Evolutionary conservation across 2,329 filamentous ascomycete species (phyloP).

Genomic region (Lasiodiplodia citricola): DNA sequence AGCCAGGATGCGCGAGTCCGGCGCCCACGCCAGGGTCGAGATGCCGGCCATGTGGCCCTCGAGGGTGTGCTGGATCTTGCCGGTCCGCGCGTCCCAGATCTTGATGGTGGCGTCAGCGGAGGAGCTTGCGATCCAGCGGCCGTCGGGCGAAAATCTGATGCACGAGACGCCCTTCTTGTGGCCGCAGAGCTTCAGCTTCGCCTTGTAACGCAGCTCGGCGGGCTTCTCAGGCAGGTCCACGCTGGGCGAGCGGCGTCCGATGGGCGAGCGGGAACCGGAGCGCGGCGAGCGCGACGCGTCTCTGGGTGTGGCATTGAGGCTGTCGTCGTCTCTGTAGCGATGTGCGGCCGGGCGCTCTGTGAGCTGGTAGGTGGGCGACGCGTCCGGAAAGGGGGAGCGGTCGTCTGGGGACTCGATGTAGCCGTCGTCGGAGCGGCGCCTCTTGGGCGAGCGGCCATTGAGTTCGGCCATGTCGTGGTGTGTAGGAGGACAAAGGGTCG

Average conservation of each 20-base stretch:
- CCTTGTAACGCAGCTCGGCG: conserved; percentile 68
- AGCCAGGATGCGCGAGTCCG: conserved; percentile 84
- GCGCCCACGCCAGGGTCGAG: conserved; percentile 91
- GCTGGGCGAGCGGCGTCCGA: conserved; percentile 30
- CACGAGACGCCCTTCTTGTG: conserved; percentile 81
- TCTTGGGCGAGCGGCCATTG: conserved; percentile 37
- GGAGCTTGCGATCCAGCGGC: conserved; percentile 84
- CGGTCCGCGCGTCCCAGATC: conserved; percentile 83
- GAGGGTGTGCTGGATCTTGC: conserved; percentile 82
- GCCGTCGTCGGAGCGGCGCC: conserved; percentile 37
- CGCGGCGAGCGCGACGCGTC: conserved; percentile 23
- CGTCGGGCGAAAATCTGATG: conserved; percentile 90
- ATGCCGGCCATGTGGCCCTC: conserved; percentile 93
- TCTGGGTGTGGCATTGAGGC: conserved; percentile 24
- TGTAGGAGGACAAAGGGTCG: conserved; percentile 10
- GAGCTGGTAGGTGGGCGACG: conserved; percentile 38
- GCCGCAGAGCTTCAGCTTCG: conserved; percentile 73
- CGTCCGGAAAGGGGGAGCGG: conserved; percentile 37
- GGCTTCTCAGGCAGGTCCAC: conserved; percentile 45
- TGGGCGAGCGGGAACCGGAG: conserved; percentile 29
- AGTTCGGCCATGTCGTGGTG: conserved; percentile 15
- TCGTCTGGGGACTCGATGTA: conserved; percentile 36
- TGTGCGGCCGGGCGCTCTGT: conserved; percentile 43
- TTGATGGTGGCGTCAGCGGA: conserved; percentile 91
- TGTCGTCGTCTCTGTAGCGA: conserved; percentile 35